Evolutionary conservation across 2,329 filamentous ascomycete genomes (phyloP).

Genomic region (Cladosporium sp.): DNA sequence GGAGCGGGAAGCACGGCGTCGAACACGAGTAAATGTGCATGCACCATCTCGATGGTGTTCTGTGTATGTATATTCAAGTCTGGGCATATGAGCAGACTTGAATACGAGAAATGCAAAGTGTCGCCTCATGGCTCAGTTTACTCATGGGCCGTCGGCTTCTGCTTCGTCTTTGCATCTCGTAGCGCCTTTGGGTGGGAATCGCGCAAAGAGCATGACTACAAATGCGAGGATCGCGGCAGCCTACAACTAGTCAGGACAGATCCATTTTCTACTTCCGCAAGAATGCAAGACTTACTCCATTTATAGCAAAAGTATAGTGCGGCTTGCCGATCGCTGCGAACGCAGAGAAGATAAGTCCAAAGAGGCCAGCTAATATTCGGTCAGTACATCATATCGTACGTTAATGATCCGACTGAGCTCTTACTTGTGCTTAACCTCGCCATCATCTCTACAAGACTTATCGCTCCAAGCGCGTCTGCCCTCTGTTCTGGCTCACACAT

Average conservation of each 20-base stretch:
- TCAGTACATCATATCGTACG: background rate
- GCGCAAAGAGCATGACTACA: constrained; percentile 41
- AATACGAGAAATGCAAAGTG: no score
- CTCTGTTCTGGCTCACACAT: constrained; percentile 62
- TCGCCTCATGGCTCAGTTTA: background rate
- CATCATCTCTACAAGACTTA: constrained; percentile 67
- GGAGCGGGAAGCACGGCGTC: background rate
- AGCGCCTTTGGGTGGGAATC: constrained; percentile 44
- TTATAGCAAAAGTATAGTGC: constrained; percentile 63
- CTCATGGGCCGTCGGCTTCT: background rate
- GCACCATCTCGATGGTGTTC: no score
- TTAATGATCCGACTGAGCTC: background rate
- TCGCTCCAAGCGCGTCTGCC: constrained; percentile 63
- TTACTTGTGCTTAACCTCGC: constrained; percentile 54
- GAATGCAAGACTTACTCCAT: constrained; percentile 40
- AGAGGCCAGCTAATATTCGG: constrained; percentile 47
- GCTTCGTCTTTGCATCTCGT: background rate
- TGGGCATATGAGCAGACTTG: no score
- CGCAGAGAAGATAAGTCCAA: constrained; percentile 63
- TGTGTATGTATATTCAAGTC: no score
- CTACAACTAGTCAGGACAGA: background rate
- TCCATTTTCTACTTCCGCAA: background rate
- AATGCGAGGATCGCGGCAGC: constrained; percentile 54
- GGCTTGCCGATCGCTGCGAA: constrained; percentile 58
- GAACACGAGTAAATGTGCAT: no score